Percentiles rank a stretch among this genome's conserved stretches.
These are phyloP conservation scores for Sporothrix schenckii DNA, from an alignment of 2,329 filamentous ascomycete genomes.

Conservation along the genomic window DNA sequence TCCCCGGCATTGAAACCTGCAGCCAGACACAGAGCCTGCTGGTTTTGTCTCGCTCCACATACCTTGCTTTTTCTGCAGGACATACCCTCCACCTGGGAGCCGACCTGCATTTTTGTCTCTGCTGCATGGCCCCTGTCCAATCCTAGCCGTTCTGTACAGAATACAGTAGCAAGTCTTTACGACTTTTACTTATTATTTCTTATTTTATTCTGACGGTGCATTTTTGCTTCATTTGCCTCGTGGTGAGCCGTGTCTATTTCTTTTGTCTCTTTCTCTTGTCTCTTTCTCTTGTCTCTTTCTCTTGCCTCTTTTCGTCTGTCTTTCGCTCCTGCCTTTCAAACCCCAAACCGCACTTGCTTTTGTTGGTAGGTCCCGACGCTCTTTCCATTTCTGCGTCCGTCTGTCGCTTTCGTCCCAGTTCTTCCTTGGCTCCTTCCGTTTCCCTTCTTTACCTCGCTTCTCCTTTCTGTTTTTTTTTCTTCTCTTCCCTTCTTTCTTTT, in stretches of 20 bases:
- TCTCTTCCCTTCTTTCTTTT: neutral
- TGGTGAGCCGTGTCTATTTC: neutral
- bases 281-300: neutral
- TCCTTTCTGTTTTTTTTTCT: neutral
- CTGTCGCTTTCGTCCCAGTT: neutral
- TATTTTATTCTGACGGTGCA: neutral
- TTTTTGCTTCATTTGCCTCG: slow-evolving; percentile 5
- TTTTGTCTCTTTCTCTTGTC: neutral
- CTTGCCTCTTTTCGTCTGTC: no score
- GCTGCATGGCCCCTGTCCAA: slow-evolving; percentile 22
- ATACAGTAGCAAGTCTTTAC: neutral
- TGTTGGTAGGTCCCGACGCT: slow-evolving; percentile 1
- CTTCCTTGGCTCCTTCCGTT: neutral
- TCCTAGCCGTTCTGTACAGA: neutral
- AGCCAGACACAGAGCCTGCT: neutral
- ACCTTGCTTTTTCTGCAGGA: slow-evolving; percentile 3
- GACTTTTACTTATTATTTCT: neutral
- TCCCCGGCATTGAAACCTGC: slow-evolving; percentile 21
- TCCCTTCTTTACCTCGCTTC: neutral
- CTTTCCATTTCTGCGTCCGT: slow-evolving; percentile 1
- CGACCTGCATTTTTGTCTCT: slow-evolving; percentile 10
- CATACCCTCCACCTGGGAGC: neutral
- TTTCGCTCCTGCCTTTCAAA: neutral
- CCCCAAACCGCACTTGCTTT: neutral
- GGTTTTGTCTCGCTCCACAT: neutral